Evolutionary conservation across 2,329 filamentous ascomycete genomes (phyloP).

Genomic region (Fusarium nisikadoi): DNA sequence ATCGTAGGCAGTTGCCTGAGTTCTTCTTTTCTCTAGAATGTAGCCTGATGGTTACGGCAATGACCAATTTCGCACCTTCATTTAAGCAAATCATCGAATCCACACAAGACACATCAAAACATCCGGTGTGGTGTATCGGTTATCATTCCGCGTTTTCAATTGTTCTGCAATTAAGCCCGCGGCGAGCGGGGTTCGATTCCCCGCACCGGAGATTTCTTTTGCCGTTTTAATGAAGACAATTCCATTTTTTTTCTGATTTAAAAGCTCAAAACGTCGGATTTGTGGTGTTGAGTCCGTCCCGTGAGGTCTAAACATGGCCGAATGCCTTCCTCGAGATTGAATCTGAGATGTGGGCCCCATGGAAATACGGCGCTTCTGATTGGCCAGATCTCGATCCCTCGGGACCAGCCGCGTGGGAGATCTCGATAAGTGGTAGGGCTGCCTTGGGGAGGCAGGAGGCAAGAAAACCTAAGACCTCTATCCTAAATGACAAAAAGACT

Average conservation of each 20-base stretch:
- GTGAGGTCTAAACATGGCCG: background rate
- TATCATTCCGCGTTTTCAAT: conserved; percentile 32
- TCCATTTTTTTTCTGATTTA: background rate
- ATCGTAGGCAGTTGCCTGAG: no score
- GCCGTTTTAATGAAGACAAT: accelerated
- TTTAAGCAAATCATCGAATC: no score
- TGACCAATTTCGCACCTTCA: no score
- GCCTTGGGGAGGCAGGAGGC: background rate
- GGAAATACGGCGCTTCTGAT: accelerated
- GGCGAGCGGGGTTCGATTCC: conserved; percentile 29
- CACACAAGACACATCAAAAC: background rate
- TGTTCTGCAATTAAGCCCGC: background rate
- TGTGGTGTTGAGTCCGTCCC: background rate
- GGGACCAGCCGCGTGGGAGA: background rate
- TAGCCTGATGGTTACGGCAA: no score
- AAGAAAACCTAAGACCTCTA: background rate
- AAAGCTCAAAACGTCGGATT: background rate
- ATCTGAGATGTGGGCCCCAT: accelerated
- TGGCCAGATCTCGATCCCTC: background rate
- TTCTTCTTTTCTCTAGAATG: no score
- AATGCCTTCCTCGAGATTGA: background rate
- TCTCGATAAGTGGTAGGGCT: background rate
- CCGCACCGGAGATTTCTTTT: conserved; percentile 21
- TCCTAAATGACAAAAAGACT: background rate
- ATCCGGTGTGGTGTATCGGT: conserved; percentile 32